Conservation (phyloP, 345 rosid genomes). For the Litchi chinensis region DNA sequence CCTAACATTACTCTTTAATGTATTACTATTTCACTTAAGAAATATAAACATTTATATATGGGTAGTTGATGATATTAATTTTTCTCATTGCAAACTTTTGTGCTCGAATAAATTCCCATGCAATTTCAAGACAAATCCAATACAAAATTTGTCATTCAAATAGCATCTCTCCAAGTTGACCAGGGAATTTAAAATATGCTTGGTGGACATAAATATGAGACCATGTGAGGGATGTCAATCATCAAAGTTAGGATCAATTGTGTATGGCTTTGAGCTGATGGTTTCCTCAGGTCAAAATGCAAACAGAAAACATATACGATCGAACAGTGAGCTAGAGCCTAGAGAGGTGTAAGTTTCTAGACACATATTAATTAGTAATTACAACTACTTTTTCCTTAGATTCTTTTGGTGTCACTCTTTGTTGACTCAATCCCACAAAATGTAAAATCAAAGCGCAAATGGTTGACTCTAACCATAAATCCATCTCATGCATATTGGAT, state of each 20-base stretch:
- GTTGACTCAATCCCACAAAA: not conserved
- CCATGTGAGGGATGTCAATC: too few relatives aligned
- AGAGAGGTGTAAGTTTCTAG: not conserved
- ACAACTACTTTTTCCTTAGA: not conserved
- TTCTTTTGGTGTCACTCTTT: not conserved
- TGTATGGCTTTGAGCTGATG: not conserved
- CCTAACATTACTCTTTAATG: too few relatives aligned
- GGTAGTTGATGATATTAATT: too few relatives aligned
- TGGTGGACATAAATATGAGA: too few relatives aligned
- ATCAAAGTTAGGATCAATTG: not conserved
- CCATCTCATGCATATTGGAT: not conserved
- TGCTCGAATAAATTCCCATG: too few relatives aligned
- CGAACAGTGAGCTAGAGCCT: not conserved
- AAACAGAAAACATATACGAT: not conserved
- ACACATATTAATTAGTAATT: not conserved
- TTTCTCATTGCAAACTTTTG: too few relatives aligned
- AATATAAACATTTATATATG: too few relatives aligned
- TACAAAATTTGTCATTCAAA: too few relatives aligned
- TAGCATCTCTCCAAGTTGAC: too few relatives aligned
- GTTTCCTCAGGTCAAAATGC: not conserved
- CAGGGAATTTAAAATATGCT: too few relatives aligned
- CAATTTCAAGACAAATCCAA: too few relatives aligned
- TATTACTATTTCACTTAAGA: too few relatives aligned
- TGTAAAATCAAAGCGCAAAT: not conserved
- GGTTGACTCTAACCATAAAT: not conserved